phyloP scores from a whole-genome alignment of 495 filamentous ascomycete genomes.

The Xylaria longipes region DNA sequence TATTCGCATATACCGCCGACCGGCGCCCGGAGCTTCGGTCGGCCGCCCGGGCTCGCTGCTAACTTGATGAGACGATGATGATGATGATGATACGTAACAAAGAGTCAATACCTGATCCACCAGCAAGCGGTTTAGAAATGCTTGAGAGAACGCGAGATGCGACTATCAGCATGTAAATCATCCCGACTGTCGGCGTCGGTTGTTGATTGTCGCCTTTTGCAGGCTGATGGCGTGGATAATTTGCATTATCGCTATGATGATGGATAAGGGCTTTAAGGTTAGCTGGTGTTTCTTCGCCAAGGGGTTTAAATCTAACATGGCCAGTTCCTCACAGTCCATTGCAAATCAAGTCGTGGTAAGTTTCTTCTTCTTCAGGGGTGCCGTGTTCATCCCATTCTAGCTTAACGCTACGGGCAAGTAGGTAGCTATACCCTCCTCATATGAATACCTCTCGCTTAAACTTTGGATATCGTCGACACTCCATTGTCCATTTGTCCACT shows the following conservation, averaged over 20 bases:
- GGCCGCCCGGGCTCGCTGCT: background rate
- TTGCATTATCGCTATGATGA: background rate
- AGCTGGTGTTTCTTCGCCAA: background rate
- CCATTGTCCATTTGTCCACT: too few species aligned
- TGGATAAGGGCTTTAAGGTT: background rate
- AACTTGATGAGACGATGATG: background rate
- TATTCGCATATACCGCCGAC: slow-evolving; percentile 1
- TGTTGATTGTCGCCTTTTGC: background rate
- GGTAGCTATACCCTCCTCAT: background rate
- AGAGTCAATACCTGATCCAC: background rate
- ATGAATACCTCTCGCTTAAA: background rate
- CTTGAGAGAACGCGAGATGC: background rate
- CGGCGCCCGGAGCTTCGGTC: too few species aligned
- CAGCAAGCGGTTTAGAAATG: background rate
- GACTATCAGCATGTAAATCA: background rate
- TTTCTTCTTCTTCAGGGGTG: too few species aligned
- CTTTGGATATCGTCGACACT: too few species aligned
- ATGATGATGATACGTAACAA: background rate
- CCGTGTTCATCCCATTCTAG: background rate
- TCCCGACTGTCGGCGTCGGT: background rate
- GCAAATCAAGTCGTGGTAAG: background rate
- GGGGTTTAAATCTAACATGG: background rate
- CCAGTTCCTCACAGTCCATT: background rate
- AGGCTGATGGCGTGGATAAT: background rate
- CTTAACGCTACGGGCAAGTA: background rate